A percentile compares a stretch with the other conserved stretches of the same genome.
Evolutionary conservation across 2,329 filamentous ascomycete species (phyloP).

Genomic region (Cordyceps farinosa): DNA sequence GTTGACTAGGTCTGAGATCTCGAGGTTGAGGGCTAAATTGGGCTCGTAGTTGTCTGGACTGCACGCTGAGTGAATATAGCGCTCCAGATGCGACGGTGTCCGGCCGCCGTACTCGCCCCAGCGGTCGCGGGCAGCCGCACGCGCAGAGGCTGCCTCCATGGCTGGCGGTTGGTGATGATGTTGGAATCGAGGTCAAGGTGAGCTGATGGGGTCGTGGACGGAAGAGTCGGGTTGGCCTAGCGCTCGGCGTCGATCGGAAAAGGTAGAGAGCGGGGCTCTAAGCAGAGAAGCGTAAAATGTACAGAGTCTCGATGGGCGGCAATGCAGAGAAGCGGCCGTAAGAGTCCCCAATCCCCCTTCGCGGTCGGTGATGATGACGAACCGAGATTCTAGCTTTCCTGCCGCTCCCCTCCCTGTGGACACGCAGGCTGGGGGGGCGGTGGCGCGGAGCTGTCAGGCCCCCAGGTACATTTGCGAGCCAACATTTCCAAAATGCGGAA

Average conservation of each 20-base stretch:
- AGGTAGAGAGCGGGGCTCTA: not conserved
- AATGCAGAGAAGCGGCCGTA: not conserved
- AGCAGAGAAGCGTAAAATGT: not conserved
- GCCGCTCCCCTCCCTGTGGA: conserved; percentile 14
- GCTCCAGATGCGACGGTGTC: conserved; percentile 80
- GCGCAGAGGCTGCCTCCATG: conserved; percentile 94
- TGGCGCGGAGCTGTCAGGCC: conserved; percentile 5
- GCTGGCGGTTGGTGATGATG: conserved; percentile 23
- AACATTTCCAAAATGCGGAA: not conserved
- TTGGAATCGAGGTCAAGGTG: not conserved
- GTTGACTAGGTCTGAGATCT: conserved; percentile 95
- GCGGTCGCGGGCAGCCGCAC: conserved; percentile 91
- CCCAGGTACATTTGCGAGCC: not conserved
- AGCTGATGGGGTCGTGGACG: not conserved
- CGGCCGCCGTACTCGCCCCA: conserved; percentile 79
- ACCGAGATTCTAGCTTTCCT: conserved; percentile 3
- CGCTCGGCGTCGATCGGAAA: not conserved
- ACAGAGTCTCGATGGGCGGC: not conserved
- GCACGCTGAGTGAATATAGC: conserved; percentile 94
- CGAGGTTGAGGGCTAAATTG: conserved; percentile 91
- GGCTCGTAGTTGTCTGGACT: conserved; percentile 97
- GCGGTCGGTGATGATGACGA: conserved; percentile 12
- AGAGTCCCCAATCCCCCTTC: conserved; percentile 7
- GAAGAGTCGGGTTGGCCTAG: not conserved
- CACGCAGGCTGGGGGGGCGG: conserved; percentile 15